Evolutionary conservation across 331 rosid genomes (phyloP).

Genomic region (Pyracantha coccinea): DNA sequence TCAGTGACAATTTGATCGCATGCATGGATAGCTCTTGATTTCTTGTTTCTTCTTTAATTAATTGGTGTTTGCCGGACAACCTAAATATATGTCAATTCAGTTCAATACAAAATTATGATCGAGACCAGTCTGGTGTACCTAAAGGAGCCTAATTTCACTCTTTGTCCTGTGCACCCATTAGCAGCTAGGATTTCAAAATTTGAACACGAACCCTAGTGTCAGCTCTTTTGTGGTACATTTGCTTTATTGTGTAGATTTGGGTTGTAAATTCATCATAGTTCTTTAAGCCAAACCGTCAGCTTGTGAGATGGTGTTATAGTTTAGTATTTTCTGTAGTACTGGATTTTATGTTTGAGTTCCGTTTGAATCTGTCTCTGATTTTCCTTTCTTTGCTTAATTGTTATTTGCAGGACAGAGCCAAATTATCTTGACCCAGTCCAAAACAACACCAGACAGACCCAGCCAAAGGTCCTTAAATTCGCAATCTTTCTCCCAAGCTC

Average conservation of each 20-base stretch:
- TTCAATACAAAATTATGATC: too few species aligned
- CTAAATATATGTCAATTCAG: too few species aligned
- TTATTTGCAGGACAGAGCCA: neutral
- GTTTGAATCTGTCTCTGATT: neutral
- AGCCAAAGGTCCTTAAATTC: neutral
- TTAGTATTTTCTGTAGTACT: neutral
- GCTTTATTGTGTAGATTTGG: neutral
- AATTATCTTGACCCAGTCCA: neutral
- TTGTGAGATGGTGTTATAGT: neutral
- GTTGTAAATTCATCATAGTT: neutral
- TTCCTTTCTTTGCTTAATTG: neutral
- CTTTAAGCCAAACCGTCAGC: neutral
- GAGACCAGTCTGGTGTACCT: too few species aligned
- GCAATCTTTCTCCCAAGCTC: neutral
- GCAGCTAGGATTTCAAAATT: too few species aligned
- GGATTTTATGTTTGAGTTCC: neutral
- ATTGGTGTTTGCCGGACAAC: too few species aligned
- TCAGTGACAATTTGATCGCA: neutral
- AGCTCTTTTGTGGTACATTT: neutral
- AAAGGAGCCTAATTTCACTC: too few species aligned
- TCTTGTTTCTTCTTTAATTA: too few species aligned
- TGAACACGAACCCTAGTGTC: neutral
- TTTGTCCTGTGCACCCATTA: too few species aligned
- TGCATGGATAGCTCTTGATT: neutral
- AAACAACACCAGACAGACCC: neutral